phyloP scores from a whole-genome alignment of 208 protist genomes.

The Naegleria lovaniensis region DNA sequence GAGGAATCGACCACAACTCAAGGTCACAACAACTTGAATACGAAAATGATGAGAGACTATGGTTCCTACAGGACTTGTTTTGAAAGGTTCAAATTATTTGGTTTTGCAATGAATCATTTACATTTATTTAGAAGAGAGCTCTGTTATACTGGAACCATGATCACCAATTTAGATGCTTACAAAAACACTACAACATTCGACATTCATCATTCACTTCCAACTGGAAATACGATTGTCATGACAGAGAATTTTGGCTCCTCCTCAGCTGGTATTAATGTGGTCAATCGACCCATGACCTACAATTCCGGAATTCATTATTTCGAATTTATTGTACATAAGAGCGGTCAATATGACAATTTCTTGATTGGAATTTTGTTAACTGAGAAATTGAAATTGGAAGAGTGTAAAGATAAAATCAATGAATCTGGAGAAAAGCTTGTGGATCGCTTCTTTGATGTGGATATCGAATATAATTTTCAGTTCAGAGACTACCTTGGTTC shows the following conservation, averaged over 20 bases:
- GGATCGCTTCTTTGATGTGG: neutral
- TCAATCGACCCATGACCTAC: neutral
- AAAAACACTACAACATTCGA: neutral
- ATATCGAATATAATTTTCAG: neutral
- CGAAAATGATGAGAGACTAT: no score
- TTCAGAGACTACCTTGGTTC: neutral
- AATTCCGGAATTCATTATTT: neutral
- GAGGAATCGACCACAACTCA: no score
- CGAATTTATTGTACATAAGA: neutral
- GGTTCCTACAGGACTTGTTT: neutral
- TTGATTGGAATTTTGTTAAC: neutral
- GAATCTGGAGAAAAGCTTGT: neutral
- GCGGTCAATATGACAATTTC: neutral
- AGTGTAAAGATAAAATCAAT: no score
- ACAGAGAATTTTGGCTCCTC: neutral
- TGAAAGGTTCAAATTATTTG: neutral
- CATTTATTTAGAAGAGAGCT: neutral
- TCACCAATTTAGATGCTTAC: neutral
- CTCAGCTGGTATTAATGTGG: neutral
- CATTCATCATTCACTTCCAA: neutral
- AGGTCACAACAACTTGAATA: no score
- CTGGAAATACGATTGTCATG: neutral
- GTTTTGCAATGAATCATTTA: neutral
- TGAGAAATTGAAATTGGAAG: neutral
- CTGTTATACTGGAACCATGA: neutral